Percentiles rank a stretch among this genome's conserved stretches.
Evolutionary conservation across 1,139 yeast species (phyloP).

Genomic region (Saccharomyces hybrid): DNA sequence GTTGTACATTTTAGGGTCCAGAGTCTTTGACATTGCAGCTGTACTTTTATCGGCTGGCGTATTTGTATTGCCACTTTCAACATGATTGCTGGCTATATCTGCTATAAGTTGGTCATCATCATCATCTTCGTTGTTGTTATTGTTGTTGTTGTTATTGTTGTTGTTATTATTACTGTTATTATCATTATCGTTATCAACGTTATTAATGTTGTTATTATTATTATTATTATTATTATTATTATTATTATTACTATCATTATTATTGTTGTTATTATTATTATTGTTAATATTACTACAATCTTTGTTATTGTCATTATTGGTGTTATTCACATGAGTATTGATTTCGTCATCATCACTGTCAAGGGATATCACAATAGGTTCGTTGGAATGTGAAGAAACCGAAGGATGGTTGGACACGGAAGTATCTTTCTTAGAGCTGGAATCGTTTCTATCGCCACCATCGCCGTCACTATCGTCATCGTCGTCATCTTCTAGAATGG

Average conservation of each 20-base stretch:
- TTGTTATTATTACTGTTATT: neutral
- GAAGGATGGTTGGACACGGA: neutral
- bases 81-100: slow-evolving; percentile 1
- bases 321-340: neutral
- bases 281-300: neutral
- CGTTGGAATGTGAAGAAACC: slow-evolving; percentile 7
- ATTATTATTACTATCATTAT: slow-evolving; percentile 5
- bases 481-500: slow-evolving; percentile 31
- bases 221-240: slow-evolving; percentile 2
- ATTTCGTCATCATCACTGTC: slow-evolving; percentile 23
- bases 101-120: slow-evolving; percentile 4
- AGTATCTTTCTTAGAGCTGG: neutral
- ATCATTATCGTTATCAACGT: slow-evolving; percentile 8
- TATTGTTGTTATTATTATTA: slow-evolving; percentile 6
- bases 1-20: neutral
- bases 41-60: slow-evolving; percentile 3
- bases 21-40: neutral
- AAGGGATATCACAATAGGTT: slow-evolving; percentile 27
- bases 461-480: neutral
- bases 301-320: neutral
- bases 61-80: neutral
- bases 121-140: slow-evolving; percentile 1
- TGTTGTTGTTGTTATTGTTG: neutral
- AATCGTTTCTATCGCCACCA: slow-evolving; percentile 9
- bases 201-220: neutral